A percentile compares a stretch with the other conserved stretches of the same genome.
Evolutionary conservation across 2,329 filamentous ascomycete species (phyloP).

Genomic region (Fusarium tupiense): DNA sequence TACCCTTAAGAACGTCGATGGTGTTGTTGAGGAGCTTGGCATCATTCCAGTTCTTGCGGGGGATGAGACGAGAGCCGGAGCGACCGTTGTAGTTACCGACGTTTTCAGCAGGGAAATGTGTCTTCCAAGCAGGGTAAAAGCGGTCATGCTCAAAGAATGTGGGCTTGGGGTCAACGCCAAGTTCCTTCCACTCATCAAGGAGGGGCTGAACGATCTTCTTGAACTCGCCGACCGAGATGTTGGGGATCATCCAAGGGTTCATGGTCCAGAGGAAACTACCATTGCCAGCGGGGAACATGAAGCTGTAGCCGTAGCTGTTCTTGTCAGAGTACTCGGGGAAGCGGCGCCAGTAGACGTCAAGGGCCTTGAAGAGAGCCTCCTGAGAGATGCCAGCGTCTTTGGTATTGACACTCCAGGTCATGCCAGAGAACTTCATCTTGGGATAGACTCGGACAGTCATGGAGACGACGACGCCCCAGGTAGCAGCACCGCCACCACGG

Average conservation of each 20-base stretch:
- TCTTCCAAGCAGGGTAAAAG: constrained; percentile 43
- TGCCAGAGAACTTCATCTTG: constrained; percentile 46
- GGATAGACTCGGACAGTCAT: constrained; percentile 49
- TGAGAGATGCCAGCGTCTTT: constrained; percentile 34
- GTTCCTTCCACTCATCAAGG: constrained; percentile 43
- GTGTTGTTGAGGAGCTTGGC: constrained; percentile 22
- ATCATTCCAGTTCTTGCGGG: constrained; percentile 34
- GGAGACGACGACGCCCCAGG: constrained; percentile 56
- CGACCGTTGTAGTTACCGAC: constrained; percentile 40
- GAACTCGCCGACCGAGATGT: constrained; percentile 44
- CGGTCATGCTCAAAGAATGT: constrained; percentile 40
- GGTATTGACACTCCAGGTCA: constrained; percentile 43
- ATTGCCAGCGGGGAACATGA: constrained; percentile 35
- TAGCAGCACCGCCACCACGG: constrained; percentile 63
- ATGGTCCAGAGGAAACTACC: constrained; percentile 47
- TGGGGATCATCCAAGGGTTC: constrained; percentile 44
- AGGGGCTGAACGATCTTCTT: constrained; percentile 40
- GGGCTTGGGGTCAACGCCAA: constrained; percentile 45
- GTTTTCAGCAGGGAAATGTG: constrained; percentile 39
- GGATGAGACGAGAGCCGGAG: constrained; percentile 44
- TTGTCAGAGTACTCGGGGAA: constrained; percentile 42
- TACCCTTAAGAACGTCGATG: constrained; percentile 16
- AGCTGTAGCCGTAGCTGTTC: constrained; percentile 41
- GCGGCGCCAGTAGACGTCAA: constrained; percentile 38
- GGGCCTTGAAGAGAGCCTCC: constrained; percentile 45